Base-by-base conservation (phyloP, 306 rosid genomes). In the Trifolium fragiferum region DNA sequence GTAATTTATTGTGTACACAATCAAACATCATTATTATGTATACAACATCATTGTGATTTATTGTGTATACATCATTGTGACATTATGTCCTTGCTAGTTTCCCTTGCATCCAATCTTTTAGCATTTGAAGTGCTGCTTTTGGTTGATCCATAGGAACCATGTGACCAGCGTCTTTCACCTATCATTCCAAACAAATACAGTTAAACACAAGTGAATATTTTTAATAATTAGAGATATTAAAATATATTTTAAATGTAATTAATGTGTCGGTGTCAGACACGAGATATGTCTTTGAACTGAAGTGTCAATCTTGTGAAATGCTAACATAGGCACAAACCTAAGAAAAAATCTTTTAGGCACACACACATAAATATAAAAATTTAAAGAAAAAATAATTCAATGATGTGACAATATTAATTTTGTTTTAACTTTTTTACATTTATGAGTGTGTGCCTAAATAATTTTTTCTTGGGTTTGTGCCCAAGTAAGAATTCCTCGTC, bases 71-170 rank as follows among this genome's bases (percentile, higher is more conserved):
- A 74, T 84, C 83, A 84, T 37, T 14, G 87, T 66, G 37, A 86
- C 66, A 44, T 60, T 69, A 38, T 82, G 73, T 68, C 30, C 12
- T 59, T 11, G 62, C 14, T 68, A 89, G 81, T 76, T 85, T 90
- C 27, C 93, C 97, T 75, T 87, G 90, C 90, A 84, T 89, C 98
- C 97, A 93, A 61, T 63, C 82, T 57, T 68, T 80, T 50, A 93
- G 73, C 98, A 93, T 93, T 59, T 89, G 69, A 38, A 90, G 72
- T 55, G 97, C 89, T 20, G 88, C 96, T 79, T 93, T 82, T 53
- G 97, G 95, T 86, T 93, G 98, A 85, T 93, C 97, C 98, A 93
- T 87, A 46, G 96, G 98, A 66, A 93, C 97, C 96, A 93, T 84
- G 74, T 90, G 97, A 76, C 98, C 98, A 50, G 98, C 96, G 41